These are phyloP conservation scores for Bjerkandera adusta DNA, from an alignment of 1,284 basidiomycete species.

Conservation along the genomic window DNA sequence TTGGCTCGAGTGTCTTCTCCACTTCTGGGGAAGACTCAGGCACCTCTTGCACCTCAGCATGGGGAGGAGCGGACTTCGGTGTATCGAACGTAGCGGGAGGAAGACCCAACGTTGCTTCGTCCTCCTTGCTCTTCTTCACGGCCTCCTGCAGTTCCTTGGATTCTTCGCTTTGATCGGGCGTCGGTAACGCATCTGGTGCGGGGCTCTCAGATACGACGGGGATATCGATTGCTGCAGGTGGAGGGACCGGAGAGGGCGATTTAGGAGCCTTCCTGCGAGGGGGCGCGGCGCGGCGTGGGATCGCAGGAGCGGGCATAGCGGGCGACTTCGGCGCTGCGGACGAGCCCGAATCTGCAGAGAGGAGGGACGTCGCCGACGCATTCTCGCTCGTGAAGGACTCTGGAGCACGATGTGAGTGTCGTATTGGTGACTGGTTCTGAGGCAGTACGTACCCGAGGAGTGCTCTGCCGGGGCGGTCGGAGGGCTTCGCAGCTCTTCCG, in stretches of 20 bases:
- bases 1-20: too few species aligned
- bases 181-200: constrained; percentile 12
- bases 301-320: constrained; percentile 74
- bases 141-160: constrained; percentile 10
- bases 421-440: too few species aligned
- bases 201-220: constrained; percentile 22
- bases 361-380: constrained; percentile 25
- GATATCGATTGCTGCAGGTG: constrained; percentile 13
- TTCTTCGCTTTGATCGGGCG: constrained; percentile 11
- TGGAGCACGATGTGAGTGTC: constrained; percentile 5
- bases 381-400: constrained; percentile 24
- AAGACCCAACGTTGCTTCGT: constrained; percentile 14
- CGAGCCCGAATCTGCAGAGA: constrained; percentile 37
- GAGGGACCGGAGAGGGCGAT: constrained; percentile 29
- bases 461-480: not conserved
- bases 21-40: too few species aligned
- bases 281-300: constrained; percentile 63
- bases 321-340: constrained; percentile 35
- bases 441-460: too few species aligned
- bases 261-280: constrained; percentile 63
- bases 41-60: too few species aligned
- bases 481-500: not conserved
- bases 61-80: too few species aligned
- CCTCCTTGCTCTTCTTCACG: constrained; percentile 16
- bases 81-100: constrained; percentile 3